Evolutionary conservation across 768 basidiomycete species (phyloP), one percentile per base, ranked within the genome.

Genomic region (Dacryopinax primogenitus): DNA sequence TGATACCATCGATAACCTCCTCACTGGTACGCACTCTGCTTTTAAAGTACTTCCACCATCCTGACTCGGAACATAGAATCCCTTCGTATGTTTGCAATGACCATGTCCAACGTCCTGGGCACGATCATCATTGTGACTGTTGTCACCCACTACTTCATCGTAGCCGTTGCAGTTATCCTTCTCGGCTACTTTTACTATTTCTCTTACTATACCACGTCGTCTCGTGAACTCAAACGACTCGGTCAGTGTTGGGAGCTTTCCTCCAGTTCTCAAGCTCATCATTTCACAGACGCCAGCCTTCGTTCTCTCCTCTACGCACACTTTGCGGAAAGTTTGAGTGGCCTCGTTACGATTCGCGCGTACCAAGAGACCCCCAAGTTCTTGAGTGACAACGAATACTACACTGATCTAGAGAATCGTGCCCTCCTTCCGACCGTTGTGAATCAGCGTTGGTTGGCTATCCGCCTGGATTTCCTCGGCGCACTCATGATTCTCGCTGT

Each of bases 261-360:
- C n/a, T 30, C 23, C 4, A 1, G n/a, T n/a, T n/a, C n/a, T n/a
- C n/a, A n/a, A n/a, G n/a, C n/a, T n/a, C n/a, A n/a, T n/a, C n/a
- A n/a, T 18, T 9, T 18, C 63, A 2, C 63, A 83, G 88, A 89
- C 72, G 79, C 85, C 7, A 82, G 87, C 76, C 78, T 90, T 3
- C 85, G 88, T 36, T 87, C 86, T 1, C 75, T 86, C 11, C 78
- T 91, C 9, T 90, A 90, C 72, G 81, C 87, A 0, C 87, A 88
- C 70, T 87, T 90, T 71, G 82, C 86, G 0, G 89, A 90, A 73
- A 87, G 85, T 0, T 76, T 91, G 2, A 84, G 84, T 70, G 88
- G 88, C 16, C 76, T 85, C 32, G 78, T 83, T 0, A 88, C 86
- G 3, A 83, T 90, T 58, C 81, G 89, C 34, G 86, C 86, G 35